These are phyloP conservation scores for Metschnikowia shivogae DNA, from an alignment of 805 yeast genomes.

Conservation along the genomic window DNA sequence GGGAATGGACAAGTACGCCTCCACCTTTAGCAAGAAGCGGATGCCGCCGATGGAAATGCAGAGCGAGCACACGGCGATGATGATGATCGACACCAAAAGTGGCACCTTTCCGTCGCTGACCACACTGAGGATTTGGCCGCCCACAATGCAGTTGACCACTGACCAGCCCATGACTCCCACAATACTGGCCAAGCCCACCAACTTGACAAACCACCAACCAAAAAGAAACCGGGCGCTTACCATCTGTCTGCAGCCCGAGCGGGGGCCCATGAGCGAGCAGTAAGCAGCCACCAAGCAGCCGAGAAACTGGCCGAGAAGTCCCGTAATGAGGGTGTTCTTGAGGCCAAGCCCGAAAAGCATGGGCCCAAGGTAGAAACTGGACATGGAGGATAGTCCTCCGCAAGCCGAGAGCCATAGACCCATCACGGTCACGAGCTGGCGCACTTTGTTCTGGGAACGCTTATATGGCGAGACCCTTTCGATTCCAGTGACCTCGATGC, in stretches of 20 bases:
- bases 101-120: conserved; percentile 66
- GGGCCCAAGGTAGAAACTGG: conserved; percentile 75
- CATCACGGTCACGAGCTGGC: conserved; percentile 42
- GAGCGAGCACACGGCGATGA: conserved; percentile 61
- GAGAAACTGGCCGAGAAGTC: conserved; percentile 56
- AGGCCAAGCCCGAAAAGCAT: conserved; percentile 66
- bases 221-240: conserved; percentile 74
- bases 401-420: conserved; percentile 85
- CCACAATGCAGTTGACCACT: conserved; percentile 83
- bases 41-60: conserved; percentile 76
- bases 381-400: conserved; percentile 87
- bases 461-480: conserved; percentile 69
- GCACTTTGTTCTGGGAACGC: conserved; percentile 39
- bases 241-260: conserved; percentile 88
- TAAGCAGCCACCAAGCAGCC: conserved; percentile 81
- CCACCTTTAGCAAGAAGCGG: conserved; percentile 62
- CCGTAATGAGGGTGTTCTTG: conserved; percentile 57
- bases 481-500: conserved; percentile 76
- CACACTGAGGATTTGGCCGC: conserved; percentile 75
- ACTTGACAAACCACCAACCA: conserved; percentile 82
- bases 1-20: conserved; percentile 63
- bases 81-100: conserved; percentile 67
- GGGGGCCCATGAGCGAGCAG: conserved; percentile 83
- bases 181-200: conserved; percentile 67
- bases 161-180: conserved; percentile 89